Conservation (phyloP, 495 filamentous ascomycete species). For the Cladorrhinum samala region DNA sequence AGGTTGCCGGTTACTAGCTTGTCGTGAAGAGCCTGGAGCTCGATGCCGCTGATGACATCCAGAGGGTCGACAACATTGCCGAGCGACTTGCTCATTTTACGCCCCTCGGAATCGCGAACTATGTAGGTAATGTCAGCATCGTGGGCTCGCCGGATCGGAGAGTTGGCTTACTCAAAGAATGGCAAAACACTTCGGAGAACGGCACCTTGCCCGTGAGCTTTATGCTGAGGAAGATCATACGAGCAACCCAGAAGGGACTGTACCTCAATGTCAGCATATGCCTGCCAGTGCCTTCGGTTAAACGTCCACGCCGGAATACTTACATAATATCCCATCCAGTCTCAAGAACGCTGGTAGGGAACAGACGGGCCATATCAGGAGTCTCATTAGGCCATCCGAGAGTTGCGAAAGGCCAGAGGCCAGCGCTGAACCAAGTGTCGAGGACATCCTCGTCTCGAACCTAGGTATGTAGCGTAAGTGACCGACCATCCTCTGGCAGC, state of each 20-base stretch:
- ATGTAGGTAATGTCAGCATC: no score
- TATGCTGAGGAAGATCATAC: constrained; percentile 70
- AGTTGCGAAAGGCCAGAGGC: constrained; percentile 72
- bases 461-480: no score
- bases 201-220: constrained; percentile 69
- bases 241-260: constrained; percentile 74
- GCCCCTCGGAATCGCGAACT: constrained; percentile 71
- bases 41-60: constrained; percentile 71
- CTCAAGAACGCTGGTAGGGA: constrained; percentile 64
- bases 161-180: no score
- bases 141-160: no score
- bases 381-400: constrained; percentile 70
- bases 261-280: no score
- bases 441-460: constrained; percentile 61
- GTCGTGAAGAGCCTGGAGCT: constrained; percentile 58
- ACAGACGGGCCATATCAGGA: constrained; percentile 55
- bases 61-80: constrained; percentile 80
- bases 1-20: constrained; percentile 68
- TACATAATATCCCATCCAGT: constrained; percentile 74
- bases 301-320: no score
- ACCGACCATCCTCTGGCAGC: no score
- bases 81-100: constrained; percentile 81
- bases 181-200: constrained; percentile 71
- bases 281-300: no score
- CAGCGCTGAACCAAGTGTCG: constrained; percentile 74